Base-by-base conservation (phyloP, 1,284 basidiomycete genomes). In the Cerrena zonata region DNA sequence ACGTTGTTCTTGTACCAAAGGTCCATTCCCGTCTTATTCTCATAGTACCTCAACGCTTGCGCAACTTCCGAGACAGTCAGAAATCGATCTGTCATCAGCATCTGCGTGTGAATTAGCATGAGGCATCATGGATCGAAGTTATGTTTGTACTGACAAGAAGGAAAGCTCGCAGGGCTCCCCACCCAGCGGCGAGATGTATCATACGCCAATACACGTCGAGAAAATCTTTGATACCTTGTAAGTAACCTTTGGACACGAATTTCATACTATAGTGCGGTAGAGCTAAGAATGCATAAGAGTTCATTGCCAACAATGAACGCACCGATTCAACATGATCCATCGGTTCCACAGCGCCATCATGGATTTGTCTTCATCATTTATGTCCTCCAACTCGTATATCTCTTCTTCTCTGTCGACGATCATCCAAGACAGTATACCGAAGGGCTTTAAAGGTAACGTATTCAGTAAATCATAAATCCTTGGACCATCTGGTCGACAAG, bases 311-410 rank as follows among this genome's bases (percentile, higher is more conserved):
- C 18, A 23, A 13, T 18, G 21, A 3, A 49, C 71, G 53, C 49
- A 84, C 85, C 79, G 65, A 58, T 86, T 76, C 30, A 83, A 64
- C 47, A 81, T 66, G 2, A 87, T 84, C 86, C 85, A 89, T 50
- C 87, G 64, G 19, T 71, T 77, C 87, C 86, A 89, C 5, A 89
- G 65, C 2, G 85, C 84, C 51, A 81, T 76, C 71, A 89, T 83
- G 3, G 86, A 79, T 61, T 89, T 89, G 53, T 84, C 78, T 53
- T 88, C 84, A 54, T 87, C 85, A 24, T 72, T 69, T 4, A 87
- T 66, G 57, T 85, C 79, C 54, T 84, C 80, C 39, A 76, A 66
- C 53, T 86, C 82, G 53, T 79, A 86, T 0, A 89, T 71, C 55
- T 86, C 84, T 48, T 87, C 87, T 58, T 89, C 86, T 37, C 77